phyloP scores from a whole-genome alignment of 108 stramenopile species.

The Conticribra guillardii region DNA sequence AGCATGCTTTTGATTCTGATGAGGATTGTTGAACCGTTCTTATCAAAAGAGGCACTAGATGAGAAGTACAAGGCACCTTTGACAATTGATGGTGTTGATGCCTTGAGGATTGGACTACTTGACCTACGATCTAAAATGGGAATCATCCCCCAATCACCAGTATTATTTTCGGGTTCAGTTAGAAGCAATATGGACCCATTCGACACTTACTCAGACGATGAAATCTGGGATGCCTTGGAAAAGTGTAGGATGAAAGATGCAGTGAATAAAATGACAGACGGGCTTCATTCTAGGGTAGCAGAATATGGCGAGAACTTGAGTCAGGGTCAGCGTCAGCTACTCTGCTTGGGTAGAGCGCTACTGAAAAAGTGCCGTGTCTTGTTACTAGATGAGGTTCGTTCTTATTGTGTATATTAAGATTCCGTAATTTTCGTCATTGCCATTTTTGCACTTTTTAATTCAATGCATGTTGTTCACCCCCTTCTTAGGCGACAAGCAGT shows the following conservation, averaged over 20 bases:
- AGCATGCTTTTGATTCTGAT: slow-evolving; percentile 79
- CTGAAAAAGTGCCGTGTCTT: slow-evolving; percentile 78
- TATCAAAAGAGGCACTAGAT: slow-evolving; percentile 28
- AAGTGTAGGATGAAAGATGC: slow-evolving; percentile 68
- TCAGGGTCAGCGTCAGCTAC: slow-evolving; percentile 91
- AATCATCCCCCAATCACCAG: slow-evolving; percentile 95
- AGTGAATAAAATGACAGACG: slow-evolving; percentile 67
- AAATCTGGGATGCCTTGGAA: slow-evolving; percentile 75
- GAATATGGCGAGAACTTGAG: slow-evolving; percentile 93
- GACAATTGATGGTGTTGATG: slow-evolving; percentile 89
- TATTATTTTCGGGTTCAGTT: slow-evolving; percentile 90
- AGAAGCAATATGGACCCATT: slow-evolving; percentile 93
- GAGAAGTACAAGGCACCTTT: slow-evolving; percentile 64
- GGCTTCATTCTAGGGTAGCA: slow-evolving; percentile 75
- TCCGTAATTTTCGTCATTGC: too few species aligned
- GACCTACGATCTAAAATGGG: slow-evolving; percentile 84
- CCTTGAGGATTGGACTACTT: slow-evolving; percentile 76
- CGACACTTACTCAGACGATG: slow-evolving; percentile 59
- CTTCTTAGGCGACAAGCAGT: slow-evolving; percentile 80
- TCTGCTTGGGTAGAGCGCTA: slow-evolving; percentile 92
- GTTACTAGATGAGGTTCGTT: slow-evolving; percentile 92
- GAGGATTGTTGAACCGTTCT: slow-evolving; percentile 84
- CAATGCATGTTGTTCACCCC: too few species aligned
- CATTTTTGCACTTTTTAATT: too few species aligned
- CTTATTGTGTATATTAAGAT: too few species aligned